Conservation (phyloP, 805 yeast species). For the Alloascoidea hylecoeti region DNA sequence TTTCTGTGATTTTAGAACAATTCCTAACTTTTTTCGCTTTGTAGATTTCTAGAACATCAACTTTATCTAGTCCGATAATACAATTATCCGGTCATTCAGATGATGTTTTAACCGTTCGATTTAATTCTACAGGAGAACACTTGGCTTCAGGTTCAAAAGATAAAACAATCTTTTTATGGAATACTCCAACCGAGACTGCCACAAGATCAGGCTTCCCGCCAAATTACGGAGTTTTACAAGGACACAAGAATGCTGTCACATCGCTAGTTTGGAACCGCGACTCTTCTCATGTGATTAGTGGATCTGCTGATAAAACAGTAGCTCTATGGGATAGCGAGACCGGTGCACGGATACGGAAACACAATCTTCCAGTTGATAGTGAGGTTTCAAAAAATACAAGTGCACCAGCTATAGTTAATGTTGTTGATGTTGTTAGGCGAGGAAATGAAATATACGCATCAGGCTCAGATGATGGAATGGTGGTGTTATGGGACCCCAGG, state of each 20-base stretch:
- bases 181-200: slow-evolving; percentile 17
- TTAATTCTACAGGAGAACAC: slow-evolving; percentile 33
- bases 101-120: slow-evolving; percentile 35
- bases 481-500: slow-evolving; percentile 52
- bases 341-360: slow-evolving; percentile 39
- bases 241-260: slow-evolving; percentile 55
- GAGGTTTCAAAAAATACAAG: too few relatives aligned
- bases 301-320: slow-evolving; percentile 49
- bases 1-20: not conserved
- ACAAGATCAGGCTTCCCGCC: slow-evolving; percentile 12
- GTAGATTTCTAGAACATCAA: not conserved
- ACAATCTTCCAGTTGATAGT: too few relatives aligned
- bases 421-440: slow-evolving; percentile 23
- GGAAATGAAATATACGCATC: slow-evolving; percentile 25
- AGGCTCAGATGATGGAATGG: slow-evolving; percentile 53
- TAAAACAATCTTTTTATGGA: slow-evolving; percentile 24
- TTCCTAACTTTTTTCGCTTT: not conserved
- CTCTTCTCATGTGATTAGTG: slow-evolving; percentile 23
- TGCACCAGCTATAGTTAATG: slow-evolving; percentile 40
- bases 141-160: slow-evolving; percentile 58
- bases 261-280: slow-evolving; percentile 43
- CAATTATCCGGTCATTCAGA: slow-evolving; percentile 31
- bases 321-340: slow-evolving; percentile 49
- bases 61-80: not conserved
- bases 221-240: slow-evolving; percentile 32